Evolutionary conservation across 331 rosid genomes (phyloP).

Genomic region (Dryas integrifolia): DNA sequence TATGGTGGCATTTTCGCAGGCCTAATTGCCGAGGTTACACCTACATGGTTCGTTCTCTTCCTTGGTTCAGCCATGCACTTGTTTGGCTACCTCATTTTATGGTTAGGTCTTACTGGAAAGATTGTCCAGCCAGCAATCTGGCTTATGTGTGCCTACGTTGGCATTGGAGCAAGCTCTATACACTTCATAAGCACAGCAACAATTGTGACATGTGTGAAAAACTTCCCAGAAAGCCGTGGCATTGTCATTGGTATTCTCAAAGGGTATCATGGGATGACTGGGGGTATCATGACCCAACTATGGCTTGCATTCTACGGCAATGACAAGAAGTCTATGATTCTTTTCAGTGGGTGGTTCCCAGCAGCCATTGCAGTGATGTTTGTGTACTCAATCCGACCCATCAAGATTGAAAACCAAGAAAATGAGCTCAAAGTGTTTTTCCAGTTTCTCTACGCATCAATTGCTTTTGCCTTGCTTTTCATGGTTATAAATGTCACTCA

Average conservation of each 20-base stretch:
- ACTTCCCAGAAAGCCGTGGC: not conserved
- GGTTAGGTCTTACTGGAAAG: not conserved
- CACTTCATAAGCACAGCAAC: not conserved
- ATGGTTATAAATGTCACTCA: not conserved
- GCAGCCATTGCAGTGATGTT: not conserved
- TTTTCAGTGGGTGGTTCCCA: not conserved
- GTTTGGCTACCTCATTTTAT: not conserved
- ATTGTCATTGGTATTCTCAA: slow-evolving; percentile 3
- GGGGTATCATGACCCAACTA: slow-evolving; percentile 1
- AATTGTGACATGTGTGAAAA: not conserved
- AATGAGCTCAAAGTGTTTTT: not conserved
- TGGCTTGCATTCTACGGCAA: not conserved
- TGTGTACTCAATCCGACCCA: not conserved
- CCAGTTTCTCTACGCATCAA: not conserved
- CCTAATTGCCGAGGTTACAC: not conserved
- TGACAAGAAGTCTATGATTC: not conserved
- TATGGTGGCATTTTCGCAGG: not conserved
- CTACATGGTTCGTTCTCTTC: not conserved
- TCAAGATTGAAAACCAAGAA: not conserved
- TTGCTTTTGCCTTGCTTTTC: not conserved
- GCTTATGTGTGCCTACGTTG: slow-evolving; percentile 1
- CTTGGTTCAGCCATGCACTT: not conserved
- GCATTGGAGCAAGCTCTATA: not conserved
- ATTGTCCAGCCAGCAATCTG: not conserved
- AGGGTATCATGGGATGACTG: not conserved